Base-by-base conservation (phyloP, 352 stramenopile genomes). In the Pythium apleroticum region DNA sequence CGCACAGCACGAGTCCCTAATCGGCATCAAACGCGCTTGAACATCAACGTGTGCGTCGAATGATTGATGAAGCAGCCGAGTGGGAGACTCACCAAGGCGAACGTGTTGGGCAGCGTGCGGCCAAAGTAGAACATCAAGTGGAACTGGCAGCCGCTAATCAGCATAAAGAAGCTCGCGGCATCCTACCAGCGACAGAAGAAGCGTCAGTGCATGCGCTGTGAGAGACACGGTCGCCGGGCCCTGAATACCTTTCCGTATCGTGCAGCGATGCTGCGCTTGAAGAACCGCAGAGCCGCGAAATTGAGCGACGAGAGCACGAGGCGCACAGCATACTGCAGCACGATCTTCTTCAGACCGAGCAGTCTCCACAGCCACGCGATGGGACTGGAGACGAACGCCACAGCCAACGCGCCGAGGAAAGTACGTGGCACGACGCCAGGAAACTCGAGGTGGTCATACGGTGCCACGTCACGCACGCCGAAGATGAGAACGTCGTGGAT, bases 51-150 rank as follows among this genome's bases (percentile, higher is more conserved):
- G 8, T 41, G 33, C 43, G 5, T 27, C 14, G 14, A 22, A 37
- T 25, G n/a, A 22, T 33, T 33, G 12, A 39, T 41, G 19, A 17
- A 20, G 39, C 3, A 95, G n/a, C n/a, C n/a, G 70, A 76, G 65
- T 72, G 57, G 86, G 86, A 5, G 71, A 74, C 27, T 33, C 43
- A 95, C 84, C 68, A 99, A 73, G 27, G 98, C 97, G 75, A 99
- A 99, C 15, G 88, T 94, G 78, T 99, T 99, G 19, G 97, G 97
- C 45, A 99, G 81, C 43, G 98, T 97, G 30, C 98, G 88, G 45
- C 85, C 93, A 19, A 97, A 81, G 80, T 99, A 99, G 75, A 99
- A 99, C 41, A 97, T 81, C 1, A 99, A 78, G 74, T 99, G 98
- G 75, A 99, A 99, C 76, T 99, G 97, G 58, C 79, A 88, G 14